Evolutionary conservation across 2,329 filamentous ascomycete genomes (phyloP).

Genomic region (Macrophomina pseudophaseolina): DNA sequence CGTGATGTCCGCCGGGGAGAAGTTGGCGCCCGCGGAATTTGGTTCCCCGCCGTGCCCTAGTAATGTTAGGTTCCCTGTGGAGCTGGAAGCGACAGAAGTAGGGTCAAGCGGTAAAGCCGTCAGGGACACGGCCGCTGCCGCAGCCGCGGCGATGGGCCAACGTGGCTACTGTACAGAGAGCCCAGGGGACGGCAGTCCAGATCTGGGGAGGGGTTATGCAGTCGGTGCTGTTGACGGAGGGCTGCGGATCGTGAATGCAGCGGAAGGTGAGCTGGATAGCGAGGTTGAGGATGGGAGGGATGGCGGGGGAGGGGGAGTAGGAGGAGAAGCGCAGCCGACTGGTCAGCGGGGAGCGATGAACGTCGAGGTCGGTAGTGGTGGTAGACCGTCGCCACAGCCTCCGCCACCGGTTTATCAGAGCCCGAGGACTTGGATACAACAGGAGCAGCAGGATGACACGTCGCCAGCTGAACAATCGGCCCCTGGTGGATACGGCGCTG

Average conservation of each 20-base stretch:
- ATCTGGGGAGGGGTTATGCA: background rate
- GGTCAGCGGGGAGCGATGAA: too few relatives aligned
- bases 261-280: conserved; percentile 9
- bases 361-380: too few relatives aligned
- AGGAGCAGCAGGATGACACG: background rate
- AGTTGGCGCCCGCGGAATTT: background rate
- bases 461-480: background rate
- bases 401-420: background rate
- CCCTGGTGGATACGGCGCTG: too few relatives aligned
- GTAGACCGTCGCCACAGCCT: background rate
- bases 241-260: conserved; percentile 8
- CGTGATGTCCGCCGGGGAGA: background rate
- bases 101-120: background rate
- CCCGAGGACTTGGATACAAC: background rate
- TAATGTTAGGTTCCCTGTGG: background rate
- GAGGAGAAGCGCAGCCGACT: too few relatives aligned
- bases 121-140: background rate
- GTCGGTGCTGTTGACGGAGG: background rate
- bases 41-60: background rate
- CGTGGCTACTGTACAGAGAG: background rate
- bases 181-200: background rate
- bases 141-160: background rate
- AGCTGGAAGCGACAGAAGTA: background rate
- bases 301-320: background rate
- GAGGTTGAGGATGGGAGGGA: background rate